These are phyloP conservation scores for Trichoderma sp. DNA, from an alignment of 2,329 filamentous ascomycete genomes.

Conservation along the genomic window DNA sequence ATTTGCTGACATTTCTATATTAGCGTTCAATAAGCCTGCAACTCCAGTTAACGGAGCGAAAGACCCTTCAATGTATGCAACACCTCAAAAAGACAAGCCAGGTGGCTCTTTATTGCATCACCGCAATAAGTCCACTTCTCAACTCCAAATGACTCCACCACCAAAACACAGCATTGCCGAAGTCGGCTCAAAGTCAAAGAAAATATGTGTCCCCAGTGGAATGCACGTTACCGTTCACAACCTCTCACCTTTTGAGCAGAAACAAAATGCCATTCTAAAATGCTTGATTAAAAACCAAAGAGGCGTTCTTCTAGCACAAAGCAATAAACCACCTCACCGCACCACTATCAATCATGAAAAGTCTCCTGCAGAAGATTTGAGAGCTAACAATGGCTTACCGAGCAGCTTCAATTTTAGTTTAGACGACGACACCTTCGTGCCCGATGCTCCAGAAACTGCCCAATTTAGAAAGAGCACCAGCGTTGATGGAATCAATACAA, in stretches of 20 bases:
- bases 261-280: slow-evolving; percentile 46
- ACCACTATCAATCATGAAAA: not conserved
- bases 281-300: slow-evolving; percentile 43
- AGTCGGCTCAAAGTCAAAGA: slow-evolving; percentile 26
- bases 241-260: slow-evolving; percentile 46
- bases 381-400: slow-evolving; percentile 42
- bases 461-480: slow-evolving; percentile 53
- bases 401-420: slow-evolving; percentile 57
- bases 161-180: slow-evolving; percentile 29
- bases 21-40: slow-evolving; percentile 10
- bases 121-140: slow-evolving; percentile 27
- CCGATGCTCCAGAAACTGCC: slow-evolving; percentile 43
- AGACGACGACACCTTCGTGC: slow-evolving; percentile 48
- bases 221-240: slow-evolving; percentile 34
- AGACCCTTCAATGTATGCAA: slow-evolving; percentile 54
- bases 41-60: slow-evolving; percentile 29
- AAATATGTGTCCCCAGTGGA: slow-evolving; percentile 41
- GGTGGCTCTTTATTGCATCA: not conserved
- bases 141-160: slow-evolving; percentile 4
- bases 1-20: not conserved
- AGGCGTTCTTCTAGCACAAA: slow-evolving; percentile 25
- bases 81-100: slow-evolving; percentile 33
- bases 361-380: slow-evolving; percentile 20
- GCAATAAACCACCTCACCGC: slow-evolving; percentile 29
- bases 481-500: slow-evolving; percentile 65